Base-by-base conservation (phyloP, 73 alveolate genomes). In the Effrenium voratum region DNA sequence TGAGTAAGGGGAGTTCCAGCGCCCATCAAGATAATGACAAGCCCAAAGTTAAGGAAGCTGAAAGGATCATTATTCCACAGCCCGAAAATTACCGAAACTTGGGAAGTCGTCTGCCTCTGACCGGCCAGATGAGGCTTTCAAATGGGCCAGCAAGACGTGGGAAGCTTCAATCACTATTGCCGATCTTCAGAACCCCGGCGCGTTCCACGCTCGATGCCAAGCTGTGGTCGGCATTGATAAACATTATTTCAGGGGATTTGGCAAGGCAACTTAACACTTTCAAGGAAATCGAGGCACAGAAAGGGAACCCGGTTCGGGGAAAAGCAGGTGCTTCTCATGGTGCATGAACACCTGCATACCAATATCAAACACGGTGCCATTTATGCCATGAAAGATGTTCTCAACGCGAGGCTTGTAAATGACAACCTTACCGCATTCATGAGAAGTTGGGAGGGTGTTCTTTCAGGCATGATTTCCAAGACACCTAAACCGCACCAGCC, bases 221-320 rank as follows among this genome's bases (percentile, higher is more conserved):
- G 87, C 34, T 76, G 22, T 36, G 36, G 5, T 38, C 87, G 2
- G 60, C 63, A 8, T 43, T 76, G 38, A 5, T 60, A 40, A 16
- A 6, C 60, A 76, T 76, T 24, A 22, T 43, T 3, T 2, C 34
- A 40, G 87, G 87, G 3, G 87, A 76, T 10, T 76, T 76, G 5
- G 87, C 87, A 13, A n/a, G n/a, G n/a, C n/a, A n/a, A n/a, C n/a
- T n/a, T n/a, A n/a, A 72, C 83, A 72, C 83, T 26, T 72, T 72
- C 49, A 79, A 45, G 45, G 91, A 79, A 26, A 28, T 13, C 10
- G 91, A 79, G 91, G 40, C 91, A 0, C 2, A 24, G 45, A 26
- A 38, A 4, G 87, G 60, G 2, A 57, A 36, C 19, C 60, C 57
- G 13, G 87, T 36, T 3, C 30, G 87, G 22, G 87, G 87, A 12